These are phyloP conservation scores for Epithemia pelagica DNA, from an alignment of 108 stramenopile species.

Conservation along the genomic window DNA sequence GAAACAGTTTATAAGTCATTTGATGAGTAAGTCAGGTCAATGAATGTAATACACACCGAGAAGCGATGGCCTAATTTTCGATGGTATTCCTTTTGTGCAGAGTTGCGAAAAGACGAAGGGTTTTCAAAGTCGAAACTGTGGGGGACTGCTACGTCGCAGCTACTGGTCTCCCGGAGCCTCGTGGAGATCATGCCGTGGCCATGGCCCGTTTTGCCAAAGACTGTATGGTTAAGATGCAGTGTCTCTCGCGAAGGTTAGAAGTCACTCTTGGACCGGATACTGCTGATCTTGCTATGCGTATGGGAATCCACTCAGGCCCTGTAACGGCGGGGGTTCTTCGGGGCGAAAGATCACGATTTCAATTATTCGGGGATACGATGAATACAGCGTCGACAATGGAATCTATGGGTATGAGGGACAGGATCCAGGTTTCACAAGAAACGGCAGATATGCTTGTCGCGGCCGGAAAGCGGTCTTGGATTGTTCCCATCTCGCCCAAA, in stretches of 20 bases:
- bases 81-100: no score
- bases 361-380: conserved; percentile 54
- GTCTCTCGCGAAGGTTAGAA: conserved; percentile 32
- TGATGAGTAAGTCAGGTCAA: conserved; percentile 14
- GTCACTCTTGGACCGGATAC: conserved; percentile 36
- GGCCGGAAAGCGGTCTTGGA: conserved; percentile 25
- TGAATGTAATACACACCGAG: neutral
- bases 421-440: conserved; percentile 34
- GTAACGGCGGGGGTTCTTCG: conserved; percentile 53
- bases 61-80: conserved; percentile 8
- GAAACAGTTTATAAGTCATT: conserved; percentile 27
- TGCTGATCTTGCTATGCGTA: conserved; percentile 37
- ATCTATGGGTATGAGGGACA: conserved; percentile 31
- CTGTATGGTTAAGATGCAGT: conserved; percentile 33
- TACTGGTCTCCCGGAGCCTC: conserved; percentile 52
- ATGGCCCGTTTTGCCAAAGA: conserved; percentile 37
- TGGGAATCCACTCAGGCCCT: conserved; percentile 49
- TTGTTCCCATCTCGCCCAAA: conserved; percentile 38
- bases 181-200: conserved; percentile 39
- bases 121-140: conserved; percentile 26
- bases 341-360: conserved; percentile 46
- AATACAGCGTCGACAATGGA: conserved; percentile 58
- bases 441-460: conserved; percentile 35
- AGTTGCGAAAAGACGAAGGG: conserved; percentile 18
- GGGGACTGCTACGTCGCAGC: conserved; percentile 60